Evolutionary conservation across 805 yeast species (phyloP).

Genomic region (Candida alai): DNA sequence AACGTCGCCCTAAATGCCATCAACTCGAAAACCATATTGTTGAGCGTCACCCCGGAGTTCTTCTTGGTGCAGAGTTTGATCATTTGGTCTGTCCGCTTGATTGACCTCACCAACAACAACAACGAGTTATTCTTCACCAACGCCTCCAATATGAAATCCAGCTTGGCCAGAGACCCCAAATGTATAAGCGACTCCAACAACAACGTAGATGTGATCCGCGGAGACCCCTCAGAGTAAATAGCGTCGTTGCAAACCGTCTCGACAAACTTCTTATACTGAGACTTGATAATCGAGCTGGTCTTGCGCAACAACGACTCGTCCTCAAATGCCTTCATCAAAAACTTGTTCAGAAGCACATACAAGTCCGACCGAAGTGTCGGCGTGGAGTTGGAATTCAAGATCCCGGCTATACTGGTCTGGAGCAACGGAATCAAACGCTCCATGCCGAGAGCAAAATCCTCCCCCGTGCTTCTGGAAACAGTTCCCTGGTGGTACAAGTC

Average conservation of each 20-base stretch:
- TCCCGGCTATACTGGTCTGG: constrained; percentile 69
- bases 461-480: constrained; percentile 12
- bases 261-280: constrained; percentile 57
- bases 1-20: constrained; percentile 73
- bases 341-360: constrained; percentile 68
- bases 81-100: constrained; percentile 67
- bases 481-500: constrained; percentile 49
- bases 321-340: constrained; percentile 48
- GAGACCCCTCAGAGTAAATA: constrained; percentile 70
- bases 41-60: constrained; percentile 38
- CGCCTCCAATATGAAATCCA: constrained; percentile 55
- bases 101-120: constrained; percentile 58
- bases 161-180: constrained; percentile 48
- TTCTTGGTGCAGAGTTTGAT: constrained; percentile 33
- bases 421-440: constrained; percentile 66
- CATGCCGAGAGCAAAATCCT: constrained; percentile 23
- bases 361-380: constrained; percentile 71
- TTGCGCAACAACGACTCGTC: constrained; percentile 37
- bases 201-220: constrained; percentile 72
- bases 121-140: constrained; percentile 66
- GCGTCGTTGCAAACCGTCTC: constrained; percentile 74
- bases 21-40: constrained; percentile 63
- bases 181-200: constrained; percentile 66
- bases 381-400: constrained; percentile 65
- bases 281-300: constrained; percentile 54